phyloP scores from a whole-genome alignment of 192 early-diverging fungal genomes.

The Chytriomyces sp. region DNA sequence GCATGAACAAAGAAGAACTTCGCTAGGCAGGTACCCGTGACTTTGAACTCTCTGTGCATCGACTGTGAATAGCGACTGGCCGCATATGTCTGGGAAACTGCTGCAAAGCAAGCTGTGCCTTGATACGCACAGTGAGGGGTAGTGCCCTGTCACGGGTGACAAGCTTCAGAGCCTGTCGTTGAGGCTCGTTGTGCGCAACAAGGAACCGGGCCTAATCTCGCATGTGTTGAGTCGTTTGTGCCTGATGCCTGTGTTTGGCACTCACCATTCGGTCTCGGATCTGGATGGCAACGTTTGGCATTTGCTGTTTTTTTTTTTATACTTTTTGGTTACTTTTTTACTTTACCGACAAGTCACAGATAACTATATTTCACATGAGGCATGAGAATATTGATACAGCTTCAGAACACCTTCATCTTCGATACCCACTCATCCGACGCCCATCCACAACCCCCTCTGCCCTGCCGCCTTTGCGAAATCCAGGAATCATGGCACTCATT shows the following conservation, averaged over 20 bases:
- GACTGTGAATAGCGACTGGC: conserved; percentile 44
- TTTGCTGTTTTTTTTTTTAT: conserved; percentile 2
- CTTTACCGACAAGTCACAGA: no score
- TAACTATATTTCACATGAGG: no score
- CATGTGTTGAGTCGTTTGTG: not conserved
- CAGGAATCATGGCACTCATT: no score
- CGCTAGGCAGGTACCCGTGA: conserved; percentile 52
- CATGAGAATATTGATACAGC: no score
- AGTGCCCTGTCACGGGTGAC: conserved; percentile 43
- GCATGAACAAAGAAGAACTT: no score
- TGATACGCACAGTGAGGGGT: conserved; percentile 42
- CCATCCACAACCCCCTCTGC: no score
- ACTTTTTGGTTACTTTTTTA: no score
- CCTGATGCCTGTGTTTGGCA: not conserved
- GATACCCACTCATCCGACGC: no score
- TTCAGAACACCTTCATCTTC: no score
- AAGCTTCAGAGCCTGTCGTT: conserved; percentile 52
- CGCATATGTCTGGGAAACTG: conserved; percentile 51
- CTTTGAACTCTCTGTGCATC: conserved; percentile 54
- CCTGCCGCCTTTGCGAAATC: no score
- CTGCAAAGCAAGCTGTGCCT: conserved; percentile 55
- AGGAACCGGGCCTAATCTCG: conserved; percentile 38
- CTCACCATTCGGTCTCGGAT: conserved; percentile 34
- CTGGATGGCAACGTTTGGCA: conserved; percentile 32
- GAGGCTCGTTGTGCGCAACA: conserved; percentile 42